Conservation (phyloP, 306 rosid genomes). For the Cucurbita argyrosperma region DNA sequence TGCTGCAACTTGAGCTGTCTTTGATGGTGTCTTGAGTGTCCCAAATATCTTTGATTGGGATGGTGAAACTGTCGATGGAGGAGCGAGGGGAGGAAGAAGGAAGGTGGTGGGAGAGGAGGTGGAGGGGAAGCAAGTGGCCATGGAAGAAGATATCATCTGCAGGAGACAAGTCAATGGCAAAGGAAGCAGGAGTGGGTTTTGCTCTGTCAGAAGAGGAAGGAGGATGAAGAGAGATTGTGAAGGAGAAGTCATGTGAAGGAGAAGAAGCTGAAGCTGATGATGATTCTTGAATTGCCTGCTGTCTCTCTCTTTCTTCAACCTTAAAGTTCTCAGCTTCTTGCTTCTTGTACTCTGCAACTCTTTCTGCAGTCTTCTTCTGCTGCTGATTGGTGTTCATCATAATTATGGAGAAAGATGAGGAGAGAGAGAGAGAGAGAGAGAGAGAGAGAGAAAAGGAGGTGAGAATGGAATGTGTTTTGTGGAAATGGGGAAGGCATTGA, state of each 20-base stretch:
- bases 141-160: slow-evolving; percentile 98
- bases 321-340: neutral
- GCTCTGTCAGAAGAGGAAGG: slow-evolving; percentile 22
- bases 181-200: slow-evolving; percentile 28
- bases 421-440: slow-evolving; percentile 18
- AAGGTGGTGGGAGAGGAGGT: slow-evolving; percentile 76
- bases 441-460: slow-evolving; percentile 16
- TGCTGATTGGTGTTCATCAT: slow-evolving; percentile 18
- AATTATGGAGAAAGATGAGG: slow-evolving; percentile 21
- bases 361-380: slow-evolving; percentile 25
- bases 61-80: slow-evolving; percentile 54
- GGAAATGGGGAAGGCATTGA: slow-evolving; percentile 19
- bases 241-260: slow-evolving; percentile 86
- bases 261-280: slow-evolving; percentile 36
- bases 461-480: slow-evolving; percentile 31
- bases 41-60: slow-evolving; percentile 32
- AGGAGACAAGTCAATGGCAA: slow-evolving; percentile 75
- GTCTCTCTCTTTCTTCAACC: neutral
- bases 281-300: neutral
- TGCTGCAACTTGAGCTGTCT: slow-evolving; percentile 4
- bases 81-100: slow-evolving; percentile 74
- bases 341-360: slow-evolving; percentile 3
- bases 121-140: slow-evolving; percentile 93
- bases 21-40: slow-evolving; percentile 10
- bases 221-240: slow-evolving; percentile 64